phyloP scores from a whole-genome alignment of 805 yeast genomes.

The Metschnikowia hibisci region DNA sequence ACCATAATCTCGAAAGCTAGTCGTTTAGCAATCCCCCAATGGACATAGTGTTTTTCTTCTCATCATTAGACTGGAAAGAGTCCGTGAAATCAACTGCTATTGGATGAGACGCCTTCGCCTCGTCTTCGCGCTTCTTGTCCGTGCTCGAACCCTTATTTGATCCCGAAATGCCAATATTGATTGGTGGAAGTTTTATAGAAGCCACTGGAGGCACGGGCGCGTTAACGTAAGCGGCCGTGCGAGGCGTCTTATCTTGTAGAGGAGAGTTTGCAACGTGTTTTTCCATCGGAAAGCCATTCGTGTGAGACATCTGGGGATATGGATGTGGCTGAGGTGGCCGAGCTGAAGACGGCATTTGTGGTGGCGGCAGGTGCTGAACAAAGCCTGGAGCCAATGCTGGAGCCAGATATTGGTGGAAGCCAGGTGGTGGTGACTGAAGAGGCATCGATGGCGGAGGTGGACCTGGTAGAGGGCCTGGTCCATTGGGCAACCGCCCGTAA shows the following conservation, averaged over 20 bases:
- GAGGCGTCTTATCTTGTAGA: not conserved
- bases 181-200: conserved; percentile 3
- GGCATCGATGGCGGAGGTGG: conserved; percentile 30
- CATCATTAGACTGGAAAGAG: conserved; percentile 11
- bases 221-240: not conserved
- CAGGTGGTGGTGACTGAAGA: not conserved
- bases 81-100: conserved; percentile 20
- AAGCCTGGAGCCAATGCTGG: not conserved
- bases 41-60: conserved; percentile 27
- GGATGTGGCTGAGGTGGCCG: conserved; percentile 3
- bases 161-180: not conserved
- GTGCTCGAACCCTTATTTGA: too few species aligned
- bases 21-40: conserved; percentile 40
- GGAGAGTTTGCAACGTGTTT: not conserved
- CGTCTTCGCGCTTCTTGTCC: conserved; percentile 2
- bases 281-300: not conserved
- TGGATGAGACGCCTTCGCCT: conserved; percentile 5
- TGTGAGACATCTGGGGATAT: not conserved
- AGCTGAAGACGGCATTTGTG: not conserved
- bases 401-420: conserved; percentile 1
- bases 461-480: conserved; percentile 42
- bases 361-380: conserved; percentile 3
- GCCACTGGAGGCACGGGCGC: not conserved
- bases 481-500: conserved; percentile 35
- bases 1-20: not conserved